Base-by-base conservation (phyloP, 2,329 filamentous ascomycete species). In the Aspergillus felis region DNA sequence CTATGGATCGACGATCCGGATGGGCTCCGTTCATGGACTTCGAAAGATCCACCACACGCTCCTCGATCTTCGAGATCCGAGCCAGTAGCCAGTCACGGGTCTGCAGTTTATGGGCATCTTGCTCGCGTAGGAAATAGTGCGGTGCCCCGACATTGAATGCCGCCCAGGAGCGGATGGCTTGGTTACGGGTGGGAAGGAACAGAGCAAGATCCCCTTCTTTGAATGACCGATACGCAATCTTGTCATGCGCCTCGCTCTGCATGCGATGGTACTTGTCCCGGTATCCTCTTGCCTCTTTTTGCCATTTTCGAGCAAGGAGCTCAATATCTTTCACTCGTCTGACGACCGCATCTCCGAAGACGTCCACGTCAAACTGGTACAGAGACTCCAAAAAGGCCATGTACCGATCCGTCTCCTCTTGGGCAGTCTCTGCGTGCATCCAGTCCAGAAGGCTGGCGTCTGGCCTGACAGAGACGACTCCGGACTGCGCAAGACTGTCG, bases 91-190 rank as follows among this genome's bases (percentile, higher is more conserved):
- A 99, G 71, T 99, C 94, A 38, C 93, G 85, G 50, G 87, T 87
- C 29, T 88, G 86, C 5, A 99, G 80, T 59, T 91, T 88, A 74
- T 99, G 95, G 1, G 83, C 83, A 66, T 97, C 93, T 71, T 95
- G 90, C 74, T 99, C 94, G 38, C 92, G 89, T 2, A 99, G 82
- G 78, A 99, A 99, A 77, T 94, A 97, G 73, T 99, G 94, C 8
- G 94, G 94, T 59, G 93, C 96, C 1, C 92, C 93, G 32, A 99
- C 90, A 68, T 99, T 99, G 82, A 99, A 99, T 0, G 94, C 94
- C 4, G 94, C 94, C 94, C 94, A 99, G 0, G 94, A 93, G 17
- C 93, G 89, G 4, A 92, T 94, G 41, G 90, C 90, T 75, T 97
- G 92, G 71, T 97, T 97, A 38, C 93, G 84, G 0, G 94, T 99